Base-by-base conservation (phyloP, 805 yeast genomes). In the Nakazawaea peltata region DNA sequence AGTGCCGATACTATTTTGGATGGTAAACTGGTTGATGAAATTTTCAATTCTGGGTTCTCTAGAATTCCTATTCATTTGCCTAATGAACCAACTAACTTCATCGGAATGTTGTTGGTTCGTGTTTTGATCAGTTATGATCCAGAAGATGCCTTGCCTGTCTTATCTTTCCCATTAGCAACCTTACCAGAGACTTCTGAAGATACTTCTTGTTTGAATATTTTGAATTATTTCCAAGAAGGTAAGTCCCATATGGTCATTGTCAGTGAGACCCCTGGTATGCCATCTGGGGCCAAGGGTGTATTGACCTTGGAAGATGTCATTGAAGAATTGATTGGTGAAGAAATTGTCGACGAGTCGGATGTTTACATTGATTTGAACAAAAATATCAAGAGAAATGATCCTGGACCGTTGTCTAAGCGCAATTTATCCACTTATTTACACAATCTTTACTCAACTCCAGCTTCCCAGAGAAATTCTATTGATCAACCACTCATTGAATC, bases 201-300 rank as follows among this genome's bases (percentile, higher is more conserved):
- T 34, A 88, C 97, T 4, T 86, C 96, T 5, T 90, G 97, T 57
- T 67, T 90, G 52, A 90, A 92, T 58, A 88, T 90, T 45, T 69
- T 90, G 51, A 90, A 90, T 57, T 90, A 90, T 60, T 90, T 92
- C 69, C 98, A 90, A 57, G 97, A 90, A 56, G 98, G 98, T 42
- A 88, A 87, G 57, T 81, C 95, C 1, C 98, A 90, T 59, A 90
- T 90, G 98, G 90, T 92, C 49, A 78, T 88, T 25, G 96, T 90
- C 7, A 77, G 90, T 44, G 79, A 77, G 39, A 67, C 67, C 30
- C 97, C 97, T 0, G 98, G 98, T 29, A 74, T 69, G 46, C 66
- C 68, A 26, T 51, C 57, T 16, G 97, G 97, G 15, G 92, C 96
- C 1, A 54, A 81, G 22, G 98, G 98, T 44, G 94, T 90, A 8